Evolutionary conservation across 2,329 filamentous ascomycete species (phyloP).

Genomic region (Cytospora piceae): DNA sequence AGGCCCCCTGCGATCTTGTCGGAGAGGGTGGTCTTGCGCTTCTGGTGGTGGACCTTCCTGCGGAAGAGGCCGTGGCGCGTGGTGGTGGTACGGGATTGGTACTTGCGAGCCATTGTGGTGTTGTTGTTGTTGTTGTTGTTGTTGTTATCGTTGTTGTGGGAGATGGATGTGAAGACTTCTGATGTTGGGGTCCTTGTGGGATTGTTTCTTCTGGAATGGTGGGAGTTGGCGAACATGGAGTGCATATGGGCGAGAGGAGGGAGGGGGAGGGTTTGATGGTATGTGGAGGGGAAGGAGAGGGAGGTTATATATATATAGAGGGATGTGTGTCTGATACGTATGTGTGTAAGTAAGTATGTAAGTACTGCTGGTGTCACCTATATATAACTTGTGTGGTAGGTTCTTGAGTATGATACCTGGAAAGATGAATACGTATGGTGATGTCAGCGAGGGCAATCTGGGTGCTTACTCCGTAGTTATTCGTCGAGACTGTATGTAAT

Average conservation of each 20-base stretch:
- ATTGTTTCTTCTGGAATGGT: neutral
- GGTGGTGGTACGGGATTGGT: slow-evolving; percentile 35
- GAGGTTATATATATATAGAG: neutral
- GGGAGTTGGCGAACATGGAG: neutral
- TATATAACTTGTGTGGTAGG: too few relatives aligned
- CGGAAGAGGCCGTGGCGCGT: slow-evolving; percentile 34
- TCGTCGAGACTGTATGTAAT: too few relatives aligned
- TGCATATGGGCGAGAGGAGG: neutral
- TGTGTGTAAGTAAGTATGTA: neutral
- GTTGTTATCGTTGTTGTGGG: neutral
- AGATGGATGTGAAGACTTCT: slow-evolving; percentile 17
- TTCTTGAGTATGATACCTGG: too few relatives aligned
- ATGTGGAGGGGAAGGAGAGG: neutral
- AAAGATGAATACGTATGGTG: neutral
- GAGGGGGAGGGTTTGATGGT: neutral
- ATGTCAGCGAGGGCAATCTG: neutral
- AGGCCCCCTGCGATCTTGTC: slow-evolving; percentile 80
- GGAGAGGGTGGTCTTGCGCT: slow-evolving; percentile 68
- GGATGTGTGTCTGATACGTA: neutral
- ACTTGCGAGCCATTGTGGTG: slow-evolving; percentile 23
- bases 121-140: slow-evolving; percentile 6
- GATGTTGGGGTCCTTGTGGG: slow-evolving; percentile 11
- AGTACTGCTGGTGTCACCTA: too few relatives aligned
- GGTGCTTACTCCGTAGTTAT: neutral
- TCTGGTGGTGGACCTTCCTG: slow-evolving; percentile 58